Evolutionary conservation across 805 yeast species (phyloP).

Genomic region (Ogataea degrootiae): DNA sequence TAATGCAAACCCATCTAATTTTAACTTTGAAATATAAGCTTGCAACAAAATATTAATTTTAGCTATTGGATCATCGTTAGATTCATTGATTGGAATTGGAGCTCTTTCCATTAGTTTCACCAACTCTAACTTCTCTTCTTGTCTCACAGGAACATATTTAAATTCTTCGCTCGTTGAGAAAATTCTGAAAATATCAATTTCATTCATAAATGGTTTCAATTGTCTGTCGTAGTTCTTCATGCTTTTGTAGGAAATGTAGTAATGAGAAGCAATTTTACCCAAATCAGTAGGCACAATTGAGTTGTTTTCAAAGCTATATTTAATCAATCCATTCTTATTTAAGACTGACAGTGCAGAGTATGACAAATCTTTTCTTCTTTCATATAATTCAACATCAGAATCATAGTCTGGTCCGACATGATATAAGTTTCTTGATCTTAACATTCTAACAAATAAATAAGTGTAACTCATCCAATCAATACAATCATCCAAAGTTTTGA

Average conservation of each 20-base stretch:
- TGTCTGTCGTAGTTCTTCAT: slow-evolving; percentile 61
- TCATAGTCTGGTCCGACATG: slow-evolving; percentile 66
- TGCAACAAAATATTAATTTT: slow-evolving; percentile 80
- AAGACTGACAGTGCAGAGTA: slow-evolving; percentile 72
- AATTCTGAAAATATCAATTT: slow-evolving; percentile 70
- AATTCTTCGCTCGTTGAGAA: slow-evolving; percentile 86
- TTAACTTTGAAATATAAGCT: slow-evolving; percentile 74
- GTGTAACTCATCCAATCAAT: slow-evolving; percentile 76
- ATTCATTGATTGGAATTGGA: slow-evolving; percentile 84
- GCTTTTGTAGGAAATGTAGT: slow-evolving; percentile 73
- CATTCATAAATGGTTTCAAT: slow-evolving; percentile 59
- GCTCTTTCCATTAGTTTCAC: slow-evolving; percentile 61
- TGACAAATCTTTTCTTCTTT: slow-evolving; percentile 59
- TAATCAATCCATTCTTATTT: slow-evolving; percentile 50
- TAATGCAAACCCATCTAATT: slow-evolving; percentile 82
- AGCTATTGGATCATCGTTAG: slow-evolving; percentile 63
- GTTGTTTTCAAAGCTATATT: slow-evolving; percentile 50
- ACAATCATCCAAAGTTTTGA: slow-evolving; percentile 60
- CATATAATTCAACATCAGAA: slow-evolving; percentile 41
- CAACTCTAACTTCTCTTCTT: slow-evolving; percentile 78
- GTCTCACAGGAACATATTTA: slow-evolving; percentile 74
- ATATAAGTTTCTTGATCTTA: slow-evolving; percentile 65
- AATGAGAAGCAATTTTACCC: slow-evolving; percentile 83
- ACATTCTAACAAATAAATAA: slow-evolving; percentile 76
- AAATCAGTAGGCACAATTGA: slow-evolving; percentile 55